These are phyloP conservation scores for Baorangia bicolor DNA, from an alignment of 768 basidiomycete genomes.

Conservation along the genomic window DNA sequence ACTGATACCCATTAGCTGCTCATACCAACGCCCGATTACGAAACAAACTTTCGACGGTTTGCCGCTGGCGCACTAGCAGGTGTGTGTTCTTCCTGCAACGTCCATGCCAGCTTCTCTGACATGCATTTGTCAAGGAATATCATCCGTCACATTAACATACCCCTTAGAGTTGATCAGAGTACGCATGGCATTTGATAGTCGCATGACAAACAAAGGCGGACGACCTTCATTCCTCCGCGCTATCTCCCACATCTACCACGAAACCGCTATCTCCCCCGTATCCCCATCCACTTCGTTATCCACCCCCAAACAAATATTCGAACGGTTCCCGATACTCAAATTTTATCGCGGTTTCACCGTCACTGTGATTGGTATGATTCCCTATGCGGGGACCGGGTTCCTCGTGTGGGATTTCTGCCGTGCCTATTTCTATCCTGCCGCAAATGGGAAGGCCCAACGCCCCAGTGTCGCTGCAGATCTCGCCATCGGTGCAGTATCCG, in stretches of 20 bases:
- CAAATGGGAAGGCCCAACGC: conserved; percentile 38
- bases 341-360: conserved; percentile 98
- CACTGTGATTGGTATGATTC: conserved; percentile 88
- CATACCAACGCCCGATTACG: conserved; percentile 78
- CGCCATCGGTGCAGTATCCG: conserved; percentile 80
- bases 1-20: too few relatives aligned
- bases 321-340: conserved; percentile 73
- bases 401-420: conserved; percentile 84
- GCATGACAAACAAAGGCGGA: conserved; percentile 21
- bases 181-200: conserved; percentile 75
- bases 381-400: conserved; percentile 95
- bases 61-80: conserved; percentile 87
- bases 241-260: conserved; percentile 66
- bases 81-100: conserved; percentile 32
- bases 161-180: conserved; percentile 95
- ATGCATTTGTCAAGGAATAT: conserved; percentile 53
- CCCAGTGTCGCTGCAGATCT: conserved; percentile 63
- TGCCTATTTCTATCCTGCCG: conserved; percentile 52
- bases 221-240: conserved; percentile 56
- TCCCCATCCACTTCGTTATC: conserved; percentile 15
- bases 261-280: conserved; percentile 42
- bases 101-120: not conserved
- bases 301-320: conserved; percentile 39
- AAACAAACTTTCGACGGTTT: conserved; percentile 81
- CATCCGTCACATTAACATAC: conserved; percentile 90